phyloP scores from a whole-genome alignment of 176 grass and related monocot species.

The Triticum monococcum region DNA sequence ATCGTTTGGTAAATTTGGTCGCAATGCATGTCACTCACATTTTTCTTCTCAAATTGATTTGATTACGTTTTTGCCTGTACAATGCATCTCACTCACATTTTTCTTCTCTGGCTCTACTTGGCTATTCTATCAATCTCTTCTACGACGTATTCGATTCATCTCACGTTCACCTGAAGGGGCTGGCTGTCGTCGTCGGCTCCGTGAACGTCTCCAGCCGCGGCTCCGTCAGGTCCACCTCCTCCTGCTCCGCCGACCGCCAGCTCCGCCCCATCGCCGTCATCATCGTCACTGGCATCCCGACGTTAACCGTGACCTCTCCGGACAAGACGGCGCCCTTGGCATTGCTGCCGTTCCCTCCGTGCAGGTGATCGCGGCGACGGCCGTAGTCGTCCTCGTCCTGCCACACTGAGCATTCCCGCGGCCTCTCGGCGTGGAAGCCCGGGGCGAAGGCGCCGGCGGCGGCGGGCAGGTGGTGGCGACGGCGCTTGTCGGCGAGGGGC shows the following conservation, averaged over 20 bases:
- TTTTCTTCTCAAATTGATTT: background rate
- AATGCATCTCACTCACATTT: no score
- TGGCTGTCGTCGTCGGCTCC: constrained; percentile 21
- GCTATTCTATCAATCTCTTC: background rate
- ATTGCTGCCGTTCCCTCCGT: background rate
- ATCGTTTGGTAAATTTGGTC: no score
- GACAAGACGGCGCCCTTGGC: constrained; percentile 28
- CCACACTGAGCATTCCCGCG: constrained; percentile 34
- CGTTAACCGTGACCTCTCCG: constrained; percentile 29
- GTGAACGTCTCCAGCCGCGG: constrained; percentile 77
- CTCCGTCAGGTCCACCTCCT: constrained; percentile 78
- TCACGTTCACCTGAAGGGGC: constrained; percentile 12
- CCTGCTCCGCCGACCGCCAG: constrained; percentile 51
- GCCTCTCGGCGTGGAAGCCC: background rate
- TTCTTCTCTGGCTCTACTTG: background rate
- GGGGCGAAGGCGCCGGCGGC: background rate
- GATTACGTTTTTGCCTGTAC: background rate
- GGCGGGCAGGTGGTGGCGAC: constrained; percentile 42
- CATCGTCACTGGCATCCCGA: background rate
- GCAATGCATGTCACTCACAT: no score
- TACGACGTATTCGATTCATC: background rate
- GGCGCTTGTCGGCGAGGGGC: constrained; percentile 33
- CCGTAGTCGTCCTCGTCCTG: background rate
- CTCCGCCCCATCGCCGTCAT: constrained; percentile 7
- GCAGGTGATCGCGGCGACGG: background rate